Conservation (phyloP, 2,329 filamentous ascomycete species). For the Hymenoscyphus scutula region DNA sequence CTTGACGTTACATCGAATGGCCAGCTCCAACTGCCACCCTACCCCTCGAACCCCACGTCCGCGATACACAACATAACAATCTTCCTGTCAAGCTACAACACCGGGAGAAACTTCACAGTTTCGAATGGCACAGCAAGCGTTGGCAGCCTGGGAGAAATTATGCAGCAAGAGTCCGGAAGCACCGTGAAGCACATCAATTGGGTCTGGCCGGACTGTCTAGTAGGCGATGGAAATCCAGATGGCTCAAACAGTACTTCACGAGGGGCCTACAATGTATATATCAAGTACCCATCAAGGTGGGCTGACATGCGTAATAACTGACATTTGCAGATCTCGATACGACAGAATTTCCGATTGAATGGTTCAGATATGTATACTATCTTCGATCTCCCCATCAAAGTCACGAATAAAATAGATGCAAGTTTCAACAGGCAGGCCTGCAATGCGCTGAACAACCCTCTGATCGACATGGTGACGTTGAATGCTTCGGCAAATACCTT, state of each 20-base stretch:
- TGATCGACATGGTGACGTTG: slow-evolving; percentile 48
- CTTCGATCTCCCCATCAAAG: slow-evolving; percentile 66
- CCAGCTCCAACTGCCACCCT: slow-evolving; percentile 57
- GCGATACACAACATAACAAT: slow-evolving; percentile 63
- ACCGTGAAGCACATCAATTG: slow-evolving; percentile 74
- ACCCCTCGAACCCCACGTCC: slow-evolving; percentile 52
- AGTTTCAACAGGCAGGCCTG: slow-evolving; percentile 46
- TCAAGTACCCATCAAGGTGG: background rate
- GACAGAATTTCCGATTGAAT: slow-evolving; percentile 67
- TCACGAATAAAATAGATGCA: slow-evolving; percentile 61
- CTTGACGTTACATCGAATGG: slow-evolving; percentile 67
- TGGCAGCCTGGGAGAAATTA: slow-evolving; percentile 58
- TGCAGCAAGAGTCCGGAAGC: slow-evolving; percentile 61
- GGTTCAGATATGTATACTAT: slow-evolving; percentile 64
- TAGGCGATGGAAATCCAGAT: slow-evolving; percentile 49
- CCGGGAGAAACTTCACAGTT: slow-evolving; percentile 65
- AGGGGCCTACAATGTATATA: slow-evolving; percentile 58
- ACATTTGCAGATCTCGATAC: slow-evolving; percentile 59
- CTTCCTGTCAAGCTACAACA: slow-evolving; percentile 64
- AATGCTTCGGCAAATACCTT: slow-evolving; percentile 37
- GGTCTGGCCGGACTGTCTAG: slow-evolving; percentile 68
- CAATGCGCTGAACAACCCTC: slow-evolving; percentile 49
- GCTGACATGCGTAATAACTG: slow-evolving; percentile 6
- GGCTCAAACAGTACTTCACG: slow-evolving; percentile 44
- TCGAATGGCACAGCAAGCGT: slow-evolving; percentile 57